A percentile compares a stretch with the other conserved stretches of the same genome.
These are phyloP conservation scores for Aspergillus steynii DNA, from an alignment of 495 filamentous ascomycete species.

Conservation along the genomic window DNA sequence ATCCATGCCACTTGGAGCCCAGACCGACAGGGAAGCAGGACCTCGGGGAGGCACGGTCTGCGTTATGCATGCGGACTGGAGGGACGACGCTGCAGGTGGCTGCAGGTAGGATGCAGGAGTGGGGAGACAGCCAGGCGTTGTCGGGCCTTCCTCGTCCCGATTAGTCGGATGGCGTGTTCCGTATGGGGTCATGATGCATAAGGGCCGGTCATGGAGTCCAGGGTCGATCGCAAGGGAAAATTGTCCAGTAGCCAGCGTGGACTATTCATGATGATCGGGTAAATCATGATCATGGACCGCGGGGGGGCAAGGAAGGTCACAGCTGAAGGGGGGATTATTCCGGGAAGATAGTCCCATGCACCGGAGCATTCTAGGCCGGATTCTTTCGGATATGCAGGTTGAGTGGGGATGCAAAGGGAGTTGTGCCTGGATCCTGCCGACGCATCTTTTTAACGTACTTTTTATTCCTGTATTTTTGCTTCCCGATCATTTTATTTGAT, in stretches of 20 bases:
- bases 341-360: not conserved
- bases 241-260: not conserved
- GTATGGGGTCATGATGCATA: not conserved
- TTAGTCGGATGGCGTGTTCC: conserved; percentile 1
- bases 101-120: conserved; percentile 4
- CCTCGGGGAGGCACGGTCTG: not conserved
- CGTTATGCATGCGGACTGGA: not conserved
- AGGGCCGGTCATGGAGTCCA: not conserved
- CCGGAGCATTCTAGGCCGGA: not conserved
- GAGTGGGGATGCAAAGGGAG: conserved; percentile 1
- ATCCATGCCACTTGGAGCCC: not conserved
- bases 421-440: not conserved
- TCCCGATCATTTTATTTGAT: no score
- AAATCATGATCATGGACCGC: not conserved
- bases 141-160: not conserved
- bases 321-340: not conserved
- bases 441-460: not conserved
- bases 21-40: not conserved
- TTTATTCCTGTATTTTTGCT: not conserved
- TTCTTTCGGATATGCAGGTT: conserved; percentile 4
- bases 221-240: not conserved
- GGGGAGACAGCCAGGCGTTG: conserved; percentile 16
- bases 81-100: conserved; percentile 4
- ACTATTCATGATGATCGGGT: not conserved
- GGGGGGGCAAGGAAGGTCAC: not conserved